Evolutionary conservation across 768 basidiomycete genomes (phyloP), one percentile per base, ranked within the genome.

Genomic region (Leucocoprinus birnbaumii): DNA sequence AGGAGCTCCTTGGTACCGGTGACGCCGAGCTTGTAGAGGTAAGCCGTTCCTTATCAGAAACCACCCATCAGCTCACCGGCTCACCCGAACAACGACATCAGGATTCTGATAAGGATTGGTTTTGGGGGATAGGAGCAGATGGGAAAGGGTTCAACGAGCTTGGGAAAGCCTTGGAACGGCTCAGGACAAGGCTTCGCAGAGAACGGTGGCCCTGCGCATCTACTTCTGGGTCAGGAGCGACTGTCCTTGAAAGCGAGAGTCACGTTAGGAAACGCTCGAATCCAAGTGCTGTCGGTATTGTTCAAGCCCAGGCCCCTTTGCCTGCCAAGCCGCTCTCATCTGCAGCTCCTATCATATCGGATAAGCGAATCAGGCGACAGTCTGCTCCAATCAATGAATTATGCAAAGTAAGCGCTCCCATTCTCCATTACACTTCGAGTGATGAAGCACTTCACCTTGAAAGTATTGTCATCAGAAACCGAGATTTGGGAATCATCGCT

Each of bases 91-190:
- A 13, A 22, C 7, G 6, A n/a, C 11, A 46, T 14, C 58, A 87
- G 86, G 80, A 86, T 62, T 88, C 86, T 16, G 83, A 84, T 55
- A 85, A 82, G 59, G 88, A 90, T 66, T 74, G 85, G 38, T 89
- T 89, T 68, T 90, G 88, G 87, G 88, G 88, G n/a, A 68, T 83
- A 57, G 88, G 88, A 4, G 73, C 78, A 34, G 84, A 90, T 65
- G 71, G 77, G 24, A 70, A 75, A 61, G 88, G 88, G 18, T 80
- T 82, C 37, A 90, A 90, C 59, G 86, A 90, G 65, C 79, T 90
- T 26, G 89, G 88, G 38, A 87, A 84, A 64, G 82, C 84, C 10
- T 75, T 89, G 10, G 79, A 82, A 59, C 79, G 85, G 59, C 69
- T 90, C 59, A 74, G 88, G 58, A 68, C 72, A 44, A 79, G 76